phyloP scores from a whole-genome alignment of 257 asterid genomes.

The Prunella vulgaris region DNA sequence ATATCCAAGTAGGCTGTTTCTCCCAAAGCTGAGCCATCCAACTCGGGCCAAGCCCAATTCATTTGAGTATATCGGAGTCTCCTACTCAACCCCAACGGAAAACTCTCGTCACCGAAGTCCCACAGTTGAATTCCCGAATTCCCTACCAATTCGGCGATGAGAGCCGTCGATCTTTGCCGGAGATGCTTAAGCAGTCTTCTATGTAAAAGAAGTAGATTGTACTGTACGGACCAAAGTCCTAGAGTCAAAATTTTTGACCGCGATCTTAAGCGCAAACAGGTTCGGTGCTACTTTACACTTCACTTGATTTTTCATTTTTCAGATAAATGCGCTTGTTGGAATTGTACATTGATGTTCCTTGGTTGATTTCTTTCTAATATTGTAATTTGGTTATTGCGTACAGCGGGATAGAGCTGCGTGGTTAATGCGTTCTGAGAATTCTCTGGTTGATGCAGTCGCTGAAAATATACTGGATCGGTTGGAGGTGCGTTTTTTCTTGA shows the following conservation, averaged over 20 bases:
- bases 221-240: constrained; percentile 57
- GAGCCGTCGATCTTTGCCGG: constrained; percentile 37
- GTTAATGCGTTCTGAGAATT: constrained; percentile 69
- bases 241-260: constrained; percentile 79
- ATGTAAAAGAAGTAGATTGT: constrained; percentile 31
- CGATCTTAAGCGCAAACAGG: constrained; percentile 84
- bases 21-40: background rate
- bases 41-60: constrained; percentile 18
- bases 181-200: constrained; percentile 21
- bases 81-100: background rate
- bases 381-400: background rate
- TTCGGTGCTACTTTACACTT: constrained; percentile 20
- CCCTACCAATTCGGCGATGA: constrained; percentile 28
- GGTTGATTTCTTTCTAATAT: background rate
- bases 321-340: background rate
- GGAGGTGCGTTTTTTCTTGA: constrained; percentile 43
- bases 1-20: background rate
- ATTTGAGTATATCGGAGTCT: background rate
- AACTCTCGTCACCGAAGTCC: background rate
- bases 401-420: constrained; percentile 98
- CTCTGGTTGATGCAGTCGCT: constrained; percentile 77
- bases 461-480: constrained; percentile 85
- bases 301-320: background rate
- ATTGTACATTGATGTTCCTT: background rate
- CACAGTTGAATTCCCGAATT: background rate